Conservation (phyloP, 1,284 basidiomycete genomes). For the Leucoagaricus sp. region DNA sequence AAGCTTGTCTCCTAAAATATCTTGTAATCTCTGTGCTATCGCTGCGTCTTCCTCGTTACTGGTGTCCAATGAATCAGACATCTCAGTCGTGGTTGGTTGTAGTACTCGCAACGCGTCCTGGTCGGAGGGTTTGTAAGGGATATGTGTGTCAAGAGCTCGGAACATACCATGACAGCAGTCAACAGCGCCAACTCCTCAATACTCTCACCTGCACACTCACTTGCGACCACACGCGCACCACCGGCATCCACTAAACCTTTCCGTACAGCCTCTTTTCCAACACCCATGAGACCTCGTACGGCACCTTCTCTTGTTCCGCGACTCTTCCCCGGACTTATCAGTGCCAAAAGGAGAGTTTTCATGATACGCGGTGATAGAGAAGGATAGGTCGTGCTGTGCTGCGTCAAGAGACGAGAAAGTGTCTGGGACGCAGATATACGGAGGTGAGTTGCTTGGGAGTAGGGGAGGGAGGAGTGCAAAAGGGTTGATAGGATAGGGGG, state of each 20-base stretch:
- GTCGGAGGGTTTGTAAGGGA: conserved; percentile 7
- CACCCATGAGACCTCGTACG: conserved; percentile 78
- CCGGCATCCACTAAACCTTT: conserved; percentile 79
- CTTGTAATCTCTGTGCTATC: conserved; percentile 47
- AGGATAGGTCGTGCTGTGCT: conserved; percentile 82
- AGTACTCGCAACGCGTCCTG: conserved; percentile 64
- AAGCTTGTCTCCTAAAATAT: conserved; percentile 63
- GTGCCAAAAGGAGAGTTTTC: conserved; percentile 88
- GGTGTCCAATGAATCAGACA: conserved; percentile 55
- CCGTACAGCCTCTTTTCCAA: conserved; percentile 82
- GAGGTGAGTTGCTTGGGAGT: conserved; percentile 58
- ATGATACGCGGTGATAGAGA: conserved; percentile 87
- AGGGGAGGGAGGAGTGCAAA: conserved; percentile 80
- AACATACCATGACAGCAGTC: conserved; percentile 57
- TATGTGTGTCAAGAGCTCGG: background rate
- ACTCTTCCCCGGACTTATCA: conserved; percentile 72
- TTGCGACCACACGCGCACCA: conserved; percentile 70
- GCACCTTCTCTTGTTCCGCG: conserved; percentile 84
- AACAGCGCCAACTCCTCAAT: conserved; percentile 47
- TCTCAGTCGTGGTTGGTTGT: conserved; percentile 51
- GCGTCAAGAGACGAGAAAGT: conserved; percentile 76
- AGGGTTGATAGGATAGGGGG: conserved; percentile 91
- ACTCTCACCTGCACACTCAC: conserved; percentile 47
- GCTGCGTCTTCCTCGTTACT: conserved; percentile 47
- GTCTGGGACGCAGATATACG: conserved; percentile 81